A percentile compares a stretch with the other conserved stretches of the same genome.
Evolutionary conservation across 805 yeast species (phyloP).

Genomic region (Candida alai): DNA sequence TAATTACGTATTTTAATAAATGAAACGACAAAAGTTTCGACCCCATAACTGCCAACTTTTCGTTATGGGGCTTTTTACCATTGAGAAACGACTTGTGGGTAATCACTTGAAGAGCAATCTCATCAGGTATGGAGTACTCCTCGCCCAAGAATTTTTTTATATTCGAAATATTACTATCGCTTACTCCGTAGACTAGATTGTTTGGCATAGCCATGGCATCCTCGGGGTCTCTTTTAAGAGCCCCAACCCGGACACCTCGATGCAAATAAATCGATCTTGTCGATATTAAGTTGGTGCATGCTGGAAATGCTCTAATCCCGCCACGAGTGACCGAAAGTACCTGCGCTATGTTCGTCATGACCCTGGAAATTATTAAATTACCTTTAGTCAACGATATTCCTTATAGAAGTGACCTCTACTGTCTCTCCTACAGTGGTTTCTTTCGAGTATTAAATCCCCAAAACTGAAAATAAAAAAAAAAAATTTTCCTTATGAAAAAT

Average conservation of each 20-base stretch:
- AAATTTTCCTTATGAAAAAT: not conserved
- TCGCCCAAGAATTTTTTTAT: conserved; percentile 46
- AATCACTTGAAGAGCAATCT: conserved; percentile 67
- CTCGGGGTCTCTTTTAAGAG: conserved; percentile 68
- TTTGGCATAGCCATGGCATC: conserved; percentile 34
- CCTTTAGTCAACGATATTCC: no score
- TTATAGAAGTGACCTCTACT: no score
- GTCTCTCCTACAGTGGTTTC: no score
- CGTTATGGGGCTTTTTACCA: conserved; percentile 86
- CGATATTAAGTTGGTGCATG: no score
- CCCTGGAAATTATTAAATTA: no score
- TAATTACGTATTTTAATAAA: conserved; percentile 43
- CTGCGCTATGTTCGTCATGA: no score
- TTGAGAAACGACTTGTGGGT: conserved; percentile 96
- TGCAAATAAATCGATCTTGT: conserved; percentile 40
- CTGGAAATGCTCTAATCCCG: no score
- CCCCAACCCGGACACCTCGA: conserved; percentile 58
- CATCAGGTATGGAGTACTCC: conserved; percentile 54
- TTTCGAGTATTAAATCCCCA: no score
- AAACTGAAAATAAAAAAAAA: conserved; percentile 2
- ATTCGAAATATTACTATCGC: conserved; percentile 44
- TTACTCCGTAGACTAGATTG: conserved; percentile 49
- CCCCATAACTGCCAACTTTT: conserved; percentile 74
- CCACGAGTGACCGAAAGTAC: no score
- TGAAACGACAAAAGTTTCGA: conserved; percentile 52